Conservation (phyloP, 2,329 filamentous ascomycete genomes). For the Lasiodiplodia gonubiensis region DNA sequence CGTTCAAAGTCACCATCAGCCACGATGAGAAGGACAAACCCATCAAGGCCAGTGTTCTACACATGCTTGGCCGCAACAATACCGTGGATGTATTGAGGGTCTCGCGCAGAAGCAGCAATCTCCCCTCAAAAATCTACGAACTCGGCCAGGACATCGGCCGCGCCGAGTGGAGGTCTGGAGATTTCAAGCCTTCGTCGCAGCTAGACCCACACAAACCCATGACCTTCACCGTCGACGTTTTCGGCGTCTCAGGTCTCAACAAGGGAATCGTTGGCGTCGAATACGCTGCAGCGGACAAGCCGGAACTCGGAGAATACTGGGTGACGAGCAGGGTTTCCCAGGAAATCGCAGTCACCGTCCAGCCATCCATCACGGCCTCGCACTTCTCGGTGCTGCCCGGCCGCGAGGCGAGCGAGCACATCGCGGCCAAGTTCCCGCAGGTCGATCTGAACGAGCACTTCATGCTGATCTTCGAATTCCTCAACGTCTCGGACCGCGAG, state of each 20-base stretch:
- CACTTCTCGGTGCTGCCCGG: conserved; percentile 22
- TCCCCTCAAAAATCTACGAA: conserved; percentile 82
- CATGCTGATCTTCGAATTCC: conserved; percentile 9
- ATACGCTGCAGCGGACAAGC: conserved; percentile 22
- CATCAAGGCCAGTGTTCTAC: conserved; percentile 79
- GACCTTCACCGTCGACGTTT: conserved; percentile 27
- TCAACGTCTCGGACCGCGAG: conserved; percentile 27
- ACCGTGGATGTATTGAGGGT: conserved; percentile 78
- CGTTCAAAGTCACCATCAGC: conserved; percentile 78
- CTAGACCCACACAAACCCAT: conserved; percentile 59
- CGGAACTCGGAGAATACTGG: conserved; percentile 17
- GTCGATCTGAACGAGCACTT: conserved; percentile 13
- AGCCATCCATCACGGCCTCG: conserved; percentile 12
- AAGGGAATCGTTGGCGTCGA: conserved; percentile 21
- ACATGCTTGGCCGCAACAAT: conserved; percentile 90
- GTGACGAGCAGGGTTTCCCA: conserved; percentile 26
- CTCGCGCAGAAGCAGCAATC: conserved; percentile 76
- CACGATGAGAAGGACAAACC: conserved; percentile 67
- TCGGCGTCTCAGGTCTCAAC: conserved; percentile 16
- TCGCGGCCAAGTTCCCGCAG: conserved; percentile 20
- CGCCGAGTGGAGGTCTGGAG: conserved; percentile 52
- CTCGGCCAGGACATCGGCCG: conserved; percentile 78
- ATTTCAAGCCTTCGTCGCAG: conserved; percentile 39
- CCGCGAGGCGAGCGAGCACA: conserved; percentile 5
- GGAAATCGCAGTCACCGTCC: conserved; percentile 19